Percentiles rank a stretch among this genome's conserved stretches.
phyloP scores from a whole-genome alignment of 2,329 filamentous ascomycete species.

The Rosellinia necatrix region DNA sequence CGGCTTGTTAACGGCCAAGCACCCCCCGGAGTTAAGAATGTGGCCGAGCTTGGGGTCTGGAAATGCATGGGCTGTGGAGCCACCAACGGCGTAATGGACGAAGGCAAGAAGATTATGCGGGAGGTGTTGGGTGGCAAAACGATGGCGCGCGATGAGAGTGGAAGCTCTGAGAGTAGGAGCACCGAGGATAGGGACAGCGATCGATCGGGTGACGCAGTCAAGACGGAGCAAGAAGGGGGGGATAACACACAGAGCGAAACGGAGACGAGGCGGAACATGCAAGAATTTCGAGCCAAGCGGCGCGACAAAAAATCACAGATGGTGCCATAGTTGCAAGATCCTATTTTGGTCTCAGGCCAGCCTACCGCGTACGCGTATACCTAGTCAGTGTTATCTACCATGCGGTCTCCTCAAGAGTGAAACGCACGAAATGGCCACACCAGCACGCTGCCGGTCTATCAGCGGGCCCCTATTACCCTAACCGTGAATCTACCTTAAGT shows the following conservation, averaged over 20 bases:
- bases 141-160: constrained; percentile 12
- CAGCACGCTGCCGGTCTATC: no score
- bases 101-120: constrained; percentile 72
- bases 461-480: no score
- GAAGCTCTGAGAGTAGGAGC: constrained; percentile 29
- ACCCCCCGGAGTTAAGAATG: constrained; percentile 77
- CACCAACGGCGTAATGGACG: constrained; percentile 81
- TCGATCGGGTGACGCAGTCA: constrained; percentile 31
- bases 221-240: constrained; percentile 30
- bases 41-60: constrained; percentile 85
- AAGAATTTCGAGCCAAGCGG: constrained; percentile 21
- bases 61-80: constrained; percentile 83
- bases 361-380: constrained; percentile 9
- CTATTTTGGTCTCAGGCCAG: neutral
- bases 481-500: no score
- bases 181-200: constrained; percentile 31
- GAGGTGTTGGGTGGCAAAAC: constrained; percentile 55
- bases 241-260: constrained; percentile 27
- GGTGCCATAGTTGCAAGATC: constrained; percentile 26
- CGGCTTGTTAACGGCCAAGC: constrained; percentile 94
- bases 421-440: neutral
- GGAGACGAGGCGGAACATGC: constrained; percentile 19
- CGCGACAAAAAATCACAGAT: constrained; percentile 36
- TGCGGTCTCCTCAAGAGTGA: neutral
- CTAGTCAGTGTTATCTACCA: neutral